Conservation (phyloP, 2,329 filamentous ascomycete species). For the Stachybotrys elegans region DNA sequence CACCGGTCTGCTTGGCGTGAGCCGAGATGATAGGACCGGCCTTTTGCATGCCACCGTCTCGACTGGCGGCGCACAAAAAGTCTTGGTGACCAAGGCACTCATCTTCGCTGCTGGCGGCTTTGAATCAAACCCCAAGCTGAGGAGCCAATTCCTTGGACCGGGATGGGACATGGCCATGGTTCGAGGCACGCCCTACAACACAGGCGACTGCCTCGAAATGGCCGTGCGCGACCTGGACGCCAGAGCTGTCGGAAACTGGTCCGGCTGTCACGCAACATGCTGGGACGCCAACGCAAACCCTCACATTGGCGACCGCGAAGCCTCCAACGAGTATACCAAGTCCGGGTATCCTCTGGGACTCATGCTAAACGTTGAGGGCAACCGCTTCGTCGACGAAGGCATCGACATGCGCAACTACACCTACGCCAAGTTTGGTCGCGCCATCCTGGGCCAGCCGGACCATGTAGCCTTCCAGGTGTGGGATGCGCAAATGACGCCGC, state of each 20-base stretch:
- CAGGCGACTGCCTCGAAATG: conserved; percentile 50
- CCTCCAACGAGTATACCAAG: conserved; percentile 65
- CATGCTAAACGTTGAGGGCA: conserved; percentile 55
- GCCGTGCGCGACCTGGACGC: conserved; percentile 47
- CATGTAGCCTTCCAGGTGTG: conserved; percentile 60
- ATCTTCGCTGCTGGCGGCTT: conserved; percentile 60
- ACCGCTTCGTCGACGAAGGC: conserved; percentile 63
- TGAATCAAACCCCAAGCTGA: conserved; percentile 54
- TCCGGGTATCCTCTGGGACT: conserved; percentile 63
- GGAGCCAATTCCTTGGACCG: conserved; percentile 47
- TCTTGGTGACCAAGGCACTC: conserved; percentile 33
- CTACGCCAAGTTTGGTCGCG: conserved; percentile 60
- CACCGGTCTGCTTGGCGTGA: conserved; percentile 37
- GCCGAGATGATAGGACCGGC: conserved; percentile 16
- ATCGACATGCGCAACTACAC: conserved; percentile 62
- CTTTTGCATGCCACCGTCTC: conserved; percentile 18
- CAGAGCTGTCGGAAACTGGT: conserved; percentile 52
- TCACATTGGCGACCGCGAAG: conserved; percentile 48
- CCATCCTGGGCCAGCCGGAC: conserved; percentile 54
- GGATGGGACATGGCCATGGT: conserved; percentile 60
- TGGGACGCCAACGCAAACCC: conserved; percentile 60
- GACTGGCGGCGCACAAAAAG: conserved; percentile 18
- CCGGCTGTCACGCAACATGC: conserved; percentile 58
- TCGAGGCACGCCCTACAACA: conserved; percentile 61
- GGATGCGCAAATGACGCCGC: conserved; percentile 46